A percentile compares a stretch with the other conserved stretches of the same genome.
phyloP scores from a whole-genome alignment of 495 filamentous ascomycete genomes.

The Alectoria sarmentosa region DNA sequence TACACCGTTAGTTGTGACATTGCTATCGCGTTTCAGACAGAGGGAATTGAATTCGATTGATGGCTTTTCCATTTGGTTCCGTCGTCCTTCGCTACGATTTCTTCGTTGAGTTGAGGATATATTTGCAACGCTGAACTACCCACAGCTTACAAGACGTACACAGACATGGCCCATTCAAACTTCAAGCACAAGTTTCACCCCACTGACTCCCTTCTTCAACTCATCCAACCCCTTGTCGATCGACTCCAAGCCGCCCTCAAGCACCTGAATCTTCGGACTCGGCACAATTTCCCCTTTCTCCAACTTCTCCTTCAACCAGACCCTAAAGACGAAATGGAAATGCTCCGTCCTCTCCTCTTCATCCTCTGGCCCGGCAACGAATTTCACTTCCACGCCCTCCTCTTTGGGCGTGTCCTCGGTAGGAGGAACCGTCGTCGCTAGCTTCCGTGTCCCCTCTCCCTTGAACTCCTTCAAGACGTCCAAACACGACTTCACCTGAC shows the following conservation, averaged over 20 bases:
- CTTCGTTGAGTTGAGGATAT: too few relatives aligned
- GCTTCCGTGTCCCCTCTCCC: constrained; percentile 30
- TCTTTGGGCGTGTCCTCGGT: constrained; percentile 30
- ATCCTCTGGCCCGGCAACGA: constrained; percentile 32
- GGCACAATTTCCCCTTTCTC: constrained; percentile 37
- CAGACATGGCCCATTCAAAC: constrained; percentile 21
- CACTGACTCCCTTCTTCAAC: constrained; percentile 40
- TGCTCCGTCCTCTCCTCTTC: constrained; percentile 33
- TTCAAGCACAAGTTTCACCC: constrained; percentile 42
- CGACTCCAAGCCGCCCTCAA: constrained; percentile 39
- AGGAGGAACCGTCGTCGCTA: constrained; percentile 35
- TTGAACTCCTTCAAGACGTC: constrained; percentile 36
- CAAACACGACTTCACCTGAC: constrained; percentile 31
- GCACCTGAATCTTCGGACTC: constrained; percentile 38
- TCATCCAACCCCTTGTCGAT: constrained; percentile 40
- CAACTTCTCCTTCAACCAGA: constrained; percentile 38
- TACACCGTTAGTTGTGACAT: too few relatives aligned
- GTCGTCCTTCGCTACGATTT: too few relatives aligned
- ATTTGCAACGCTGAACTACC: not conserved
- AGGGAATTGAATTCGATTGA: too few relatives aligned
- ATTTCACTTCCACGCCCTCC: constrained; percentile 37
- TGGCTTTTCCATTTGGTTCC: too few relatives aligned
- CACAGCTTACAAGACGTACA: not conserved
- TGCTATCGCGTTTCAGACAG: too few relatives aligned
- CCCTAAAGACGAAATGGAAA: constrained; percentile 37